These are phyloP conservation scores for Endogone sp. DNA, from an alignment of 192 early-diverging fungal species.

Conservation along the genomic window DNA sequence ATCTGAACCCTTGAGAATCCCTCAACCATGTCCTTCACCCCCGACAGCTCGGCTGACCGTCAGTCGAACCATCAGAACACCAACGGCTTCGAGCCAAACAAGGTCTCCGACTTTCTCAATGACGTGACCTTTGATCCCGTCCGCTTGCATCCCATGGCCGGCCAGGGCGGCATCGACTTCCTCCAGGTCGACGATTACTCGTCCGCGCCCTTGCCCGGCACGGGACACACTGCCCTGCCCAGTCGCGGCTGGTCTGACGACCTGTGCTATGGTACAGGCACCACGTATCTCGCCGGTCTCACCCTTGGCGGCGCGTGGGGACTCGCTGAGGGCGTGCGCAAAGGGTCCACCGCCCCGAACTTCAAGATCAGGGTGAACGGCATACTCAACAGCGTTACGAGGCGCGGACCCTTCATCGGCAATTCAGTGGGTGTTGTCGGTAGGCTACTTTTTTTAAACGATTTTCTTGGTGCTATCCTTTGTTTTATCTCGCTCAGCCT, in stretches of 20 bases:
- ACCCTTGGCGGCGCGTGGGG: constrained; percentile 71
- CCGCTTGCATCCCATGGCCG: constrained; percentile 44
- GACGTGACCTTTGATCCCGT: constrained; percentile 35
- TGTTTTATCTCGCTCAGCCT: background rate
- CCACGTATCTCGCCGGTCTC: constrained; percentile 72
- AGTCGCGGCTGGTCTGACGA: constrained; percentile 77
- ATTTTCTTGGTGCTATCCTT: background rate
- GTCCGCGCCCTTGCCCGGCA: constrained; percentile 22
- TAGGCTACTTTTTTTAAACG: constrained; percentile 11
- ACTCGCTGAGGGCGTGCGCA: constrained; percentile 68
- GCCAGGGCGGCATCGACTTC: constrained; percentile 56
- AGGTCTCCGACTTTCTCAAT: constrained; percentile 46
- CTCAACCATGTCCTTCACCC: constrained; percentile 22
- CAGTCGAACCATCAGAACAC: constrained; percentile 34
- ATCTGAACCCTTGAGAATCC: too few relatives aligned
- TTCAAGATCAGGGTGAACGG: constrained; percentile 79
- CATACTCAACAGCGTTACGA: constrained; percentile 76
- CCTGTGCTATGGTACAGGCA: constrained; percentile 81
- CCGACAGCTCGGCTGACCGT: constrained; percentile 30
- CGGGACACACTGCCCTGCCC: constrained; percentile 42
- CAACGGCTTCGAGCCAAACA: constrained; percentile 34
- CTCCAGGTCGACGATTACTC: constrained; percentile 40
- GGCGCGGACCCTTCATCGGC: constrained; percentile 79
- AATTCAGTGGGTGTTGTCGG: constrained; percentile 75
- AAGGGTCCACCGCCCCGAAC: constrained; percentile 48